These are phyloP conservation scores for Chrysosporium keratinophilum DNA, from an alignment of 2,329 filamentous ascomycete genomes.

Conservation along the genomic window DNA sequence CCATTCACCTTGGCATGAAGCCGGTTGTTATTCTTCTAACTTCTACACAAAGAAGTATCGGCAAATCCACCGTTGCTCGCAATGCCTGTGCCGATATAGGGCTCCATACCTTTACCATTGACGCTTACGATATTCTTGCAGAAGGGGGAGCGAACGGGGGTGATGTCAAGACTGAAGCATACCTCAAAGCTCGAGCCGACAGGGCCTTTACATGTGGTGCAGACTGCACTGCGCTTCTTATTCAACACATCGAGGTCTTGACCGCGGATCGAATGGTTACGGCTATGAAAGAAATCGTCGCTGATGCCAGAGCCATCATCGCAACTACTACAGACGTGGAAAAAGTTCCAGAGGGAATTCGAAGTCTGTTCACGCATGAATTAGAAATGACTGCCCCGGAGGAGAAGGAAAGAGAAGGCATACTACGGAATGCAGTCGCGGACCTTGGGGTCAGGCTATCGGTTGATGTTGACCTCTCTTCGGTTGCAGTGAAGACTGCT, in stretches of 20 bases:
- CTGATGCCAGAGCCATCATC: slow-evolving; percentile 70
- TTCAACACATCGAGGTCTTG: slow-evolving; percentile 81
- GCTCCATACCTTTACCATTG: slow-evolving; percentile 76
- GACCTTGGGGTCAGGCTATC: slow-evolving; percentile 68
- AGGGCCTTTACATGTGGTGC: slow-evolving; percentile 79
- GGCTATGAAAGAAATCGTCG: slow-evolving; percentile 71
- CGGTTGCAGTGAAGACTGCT: slow-evolving; percentile 87
- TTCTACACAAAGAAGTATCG: slow-evolving; percentile 86
- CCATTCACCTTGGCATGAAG: slow-evolving; percentile 76
- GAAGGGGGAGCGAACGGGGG: slow-evolving; percentile 77
- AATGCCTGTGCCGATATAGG: slow-evolving; percentile 80
- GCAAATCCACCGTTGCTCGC: slow-evolving; percentile 69
- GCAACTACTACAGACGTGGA: slow-evolving; percentile 94
- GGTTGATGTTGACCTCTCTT: slow-evolving; percentile 69
- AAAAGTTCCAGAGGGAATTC: slow-evolving; percentile 80
- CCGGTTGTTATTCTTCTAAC: slow-evolving; percentile 79
- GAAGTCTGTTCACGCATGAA: slow-evolving; percentile 89
- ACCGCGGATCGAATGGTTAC: slow-evolving; percentile 83
- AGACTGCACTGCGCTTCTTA: slow-evolving; percentile 70
- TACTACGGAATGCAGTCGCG: slow-evolving; percentile 67
- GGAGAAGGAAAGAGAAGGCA: slow-evolving; percentile 81
- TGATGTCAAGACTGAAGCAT: slow-evolving; percentile 88
- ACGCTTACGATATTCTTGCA: slow-evolving; percentile 89
- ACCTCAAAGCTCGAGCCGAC: slow-evolving; percentile 77
- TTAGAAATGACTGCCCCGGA: slow-evolving; percentile 88